These are phyloP conservation scores for Paecilomyces variotii DNA, from an alignment of 2,329 filamentous ascomycete genomes.

Conservation along the genomic window DNA sequence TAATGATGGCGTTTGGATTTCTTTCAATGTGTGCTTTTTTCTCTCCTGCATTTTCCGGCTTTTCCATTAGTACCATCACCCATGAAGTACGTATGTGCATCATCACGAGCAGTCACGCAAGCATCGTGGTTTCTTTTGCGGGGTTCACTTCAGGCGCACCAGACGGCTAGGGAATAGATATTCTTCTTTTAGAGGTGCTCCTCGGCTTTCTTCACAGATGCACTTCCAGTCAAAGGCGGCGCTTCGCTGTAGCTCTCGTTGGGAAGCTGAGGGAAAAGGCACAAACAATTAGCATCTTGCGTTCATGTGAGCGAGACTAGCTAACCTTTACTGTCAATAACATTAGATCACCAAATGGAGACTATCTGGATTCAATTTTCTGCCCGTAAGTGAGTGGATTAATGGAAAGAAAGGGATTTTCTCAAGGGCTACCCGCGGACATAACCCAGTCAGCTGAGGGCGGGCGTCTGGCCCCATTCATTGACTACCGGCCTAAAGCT, in stretches of 20 bases:
- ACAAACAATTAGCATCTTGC: background rate
- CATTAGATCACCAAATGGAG: background rate
- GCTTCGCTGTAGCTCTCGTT: background rate
- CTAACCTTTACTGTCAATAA: background rate
- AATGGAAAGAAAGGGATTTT: background rate
- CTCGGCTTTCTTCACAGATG: background rate
- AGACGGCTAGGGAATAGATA: background rate
- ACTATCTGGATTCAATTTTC: background rate
- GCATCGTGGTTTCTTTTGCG: background rate
- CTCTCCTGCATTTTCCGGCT: background rate
- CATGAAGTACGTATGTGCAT: background rate
- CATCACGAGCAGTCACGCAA: background rate
- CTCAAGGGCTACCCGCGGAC: background rate
- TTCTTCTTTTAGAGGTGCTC: background rate
- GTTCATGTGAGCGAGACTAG: background rate
- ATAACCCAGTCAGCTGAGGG: background rate
- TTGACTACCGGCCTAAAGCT: too few relatives aligned
- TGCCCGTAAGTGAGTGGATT: background rate
- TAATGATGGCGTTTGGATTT: background rate
- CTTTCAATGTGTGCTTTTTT: background rate
- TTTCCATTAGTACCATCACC: background rate
- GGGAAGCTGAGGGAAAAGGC: background rate
- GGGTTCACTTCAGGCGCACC: background rate
- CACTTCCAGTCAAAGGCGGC: background rate
- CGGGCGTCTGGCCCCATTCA: too few relatives aligned